Conservation (phyloP, 2,329 filamentous ascomycete species). For the Helminthosporium solani region DNA sequence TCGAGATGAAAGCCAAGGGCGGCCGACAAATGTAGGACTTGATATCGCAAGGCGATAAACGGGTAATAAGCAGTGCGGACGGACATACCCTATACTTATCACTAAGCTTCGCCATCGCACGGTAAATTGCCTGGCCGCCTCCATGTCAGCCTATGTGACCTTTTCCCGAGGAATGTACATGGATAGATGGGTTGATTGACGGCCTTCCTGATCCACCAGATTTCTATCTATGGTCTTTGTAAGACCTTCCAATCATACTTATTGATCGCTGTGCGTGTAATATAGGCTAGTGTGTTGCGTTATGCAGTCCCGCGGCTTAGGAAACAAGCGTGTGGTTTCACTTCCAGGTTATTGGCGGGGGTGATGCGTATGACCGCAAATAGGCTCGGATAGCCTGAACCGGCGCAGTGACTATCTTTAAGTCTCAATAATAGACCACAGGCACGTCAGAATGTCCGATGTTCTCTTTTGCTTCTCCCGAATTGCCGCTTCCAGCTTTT, state of each 20-base stretch:
- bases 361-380: background rate
- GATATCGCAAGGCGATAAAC: background rate
- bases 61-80: background rate
- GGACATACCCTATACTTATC: background rate
- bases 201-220: too few relatives aligned
- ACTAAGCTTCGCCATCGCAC: background rate
- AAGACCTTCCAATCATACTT: background rate
- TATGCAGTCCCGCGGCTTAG: background rate
- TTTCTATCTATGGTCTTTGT: too few relatives aligned
- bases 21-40: background rate
- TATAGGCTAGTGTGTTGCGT: background rate
- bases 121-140: background rate
- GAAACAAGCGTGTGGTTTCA: background rate
- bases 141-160: background rate
- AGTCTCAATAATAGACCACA: too few relatives aligned
- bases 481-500: too few relatives aligned
- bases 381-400: too few relatives aligned
- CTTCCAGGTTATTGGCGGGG: background rate
- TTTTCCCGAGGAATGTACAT: too few relatives aligned
- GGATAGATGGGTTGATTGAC: too few relatives aligned
- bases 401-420: background rate
- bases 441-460: too few relatives aligned
- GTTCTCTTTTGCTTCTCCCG: too few relatives aligned
- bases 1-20: slow-evolving; percentile 9
- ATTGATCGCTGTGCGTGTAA: background rate